Evolutionary conservation across 495 filamentous ascomycete species (phyloP), one percentile per base, ranked within the genome.

Genomic region (Hamigera avellanea): DNA sequence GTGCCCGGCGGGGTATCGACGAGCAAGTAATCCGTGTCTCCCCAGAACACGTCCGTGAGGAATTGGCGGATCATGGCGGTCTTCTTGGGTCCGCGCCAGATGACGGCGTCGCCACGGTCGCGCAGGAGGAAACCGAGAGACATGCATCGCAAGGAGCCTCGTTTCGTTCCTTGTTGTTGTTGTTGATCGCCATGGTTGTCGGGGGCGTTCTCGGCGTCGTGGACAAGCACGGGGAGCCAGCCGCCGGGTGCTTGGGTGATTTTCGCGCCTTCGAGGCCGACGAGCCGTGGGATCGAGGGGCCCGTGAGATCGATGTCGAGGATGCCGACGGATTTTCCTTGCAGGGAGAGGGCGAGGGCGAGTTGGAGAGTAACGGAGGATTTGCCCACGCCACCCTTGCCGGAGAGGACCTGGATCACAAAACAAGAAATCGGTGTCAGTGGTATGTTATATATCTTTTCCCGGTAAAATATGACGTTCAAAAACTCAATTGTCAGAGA

Each of bases 41-140:
- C 82, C 91, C 91, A 98, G n/a, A 80, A 72, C 5, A 94, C 89
- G 53, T 95, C 86, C 0, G 81, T 77, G 16, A 96, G 66, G 51
- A 98, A 96, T 50, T 98, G 91, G 19, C 84, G 80, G 28, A 98
- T 87, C 91, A 98, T 96, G 19, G 93, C 93, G 7, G 93, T 98
- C 63, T 98, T 98, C 62, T 98, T 98, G 1, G 91, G 91, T 0
- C 91, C 91, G 32, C 91, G 78, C 91, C 91, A 98, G 38, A 98
- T 86, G 1, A 98, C 86, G 2, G 88, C 87, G 46, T 94, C 86
- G 42, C 78, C 81, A 46, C 89, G 70, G 35, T 78, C 70, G 19
- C 77, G 78, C 10, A 98, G 74, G 15, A 98, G 71, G 54, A 98
- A 95, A 16, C 86, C 91, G 1, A 98, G 73, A 34, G 84, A 93